phyloP scores from a whole-genome alignment of 192 early-diverging fungal genomes.

The Coemansia sp. region DNA sequence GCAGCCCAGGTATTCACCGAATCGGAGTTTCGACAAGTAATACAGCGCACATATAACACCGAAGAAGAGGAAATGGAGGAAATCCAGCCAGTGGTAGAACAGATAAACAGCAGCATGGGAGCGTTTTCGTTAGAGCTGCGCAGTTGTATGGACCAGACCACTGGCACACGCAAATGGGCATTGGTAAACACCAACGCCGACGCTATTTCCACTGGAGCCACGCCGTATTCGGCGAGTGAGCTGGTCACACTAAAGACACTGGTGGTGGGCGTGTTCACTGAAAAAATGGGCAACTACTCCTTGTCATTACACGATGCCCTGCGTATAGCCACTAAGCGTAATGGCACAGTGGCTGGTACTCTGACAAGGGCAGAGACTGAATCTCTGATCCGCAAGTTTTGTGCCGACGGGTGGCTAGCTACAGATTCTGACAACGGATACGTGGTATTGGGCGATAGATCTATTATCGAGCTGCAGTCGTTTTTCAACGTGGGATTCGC shows the following conservation, averaged over 20 bases:
- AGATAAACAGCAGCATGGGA: constrained; percentile 12
- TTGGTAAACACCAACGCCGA: constrained; percentile 44
- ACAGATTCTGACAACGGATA: background rate
- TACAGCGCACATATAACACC: constrained; percentile 19
- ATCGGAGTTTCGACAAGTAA: constrained; percentile 7
- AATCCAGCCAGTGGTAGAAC: constrained; percentile 8
- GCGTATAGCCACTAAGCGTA: constrained; percentile 4
- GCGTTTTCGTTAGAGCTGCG: constrained; percentile 42
- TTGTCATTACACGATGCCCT: constrained; percentile 30
- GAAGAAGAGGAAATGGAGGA: background rate
- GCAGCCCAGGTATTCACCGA: constrained; percentile 35
- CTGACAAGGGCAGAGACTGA: background rate
- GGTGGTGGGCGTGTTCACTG: constrained; percentile 29
- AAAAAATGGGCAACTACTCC: constrained; percentile 31
- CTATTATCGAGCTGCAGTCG: constrained; percentile 39
- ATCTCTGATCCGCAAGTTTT: constrained; percentile 5
- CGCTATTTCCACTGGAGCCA: constrained; percentile 18
- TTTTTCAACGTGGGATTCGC: constrained; percentile 27
- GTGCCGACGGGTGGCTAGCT: constrained; percentile 26
- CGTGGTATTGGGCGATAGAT: constrained; percentile 25
- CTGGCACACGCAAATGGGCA: constrained; percentile 29
- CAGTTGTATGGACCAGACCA: constrained; percentile 35
- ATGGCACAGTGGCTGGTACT: background rate
- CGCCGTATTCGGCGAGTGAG: constrained; percentile 24
- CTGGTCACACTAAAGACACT: constrained; percentile 32